phyloP scores from a whole-genome alignment of 495 filamentous ascomycete species.

The Pyronema omphalodes region DNA sequence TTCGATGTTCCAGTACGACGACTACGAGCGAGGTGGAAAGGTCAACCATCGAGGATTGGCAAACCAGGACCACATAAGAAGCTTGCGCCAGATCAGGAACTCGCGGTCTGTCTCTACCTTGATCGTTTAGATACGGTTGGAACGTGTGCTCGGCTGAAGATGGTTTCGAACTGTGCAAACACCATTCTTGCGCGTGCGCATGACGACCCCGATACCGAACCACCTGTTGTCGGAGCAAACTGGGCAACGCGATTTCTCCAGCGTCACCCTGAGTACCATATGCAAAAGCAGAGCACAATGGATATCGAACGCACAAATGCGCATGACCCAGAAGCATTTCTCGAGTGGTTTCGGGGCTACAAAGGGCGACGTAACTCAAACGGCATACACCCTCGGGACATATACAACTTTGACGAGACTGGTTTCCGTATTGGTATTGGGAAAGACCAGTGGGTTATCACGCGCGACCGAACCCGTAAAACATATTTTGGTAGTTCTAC shows the following conservation, averaged over 20 bases:
- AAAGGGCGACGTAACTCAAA: neutral
- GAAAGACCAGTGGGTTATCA: conserved; percentile 19
- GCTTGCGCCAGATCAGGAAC: conserved; percentile 5
- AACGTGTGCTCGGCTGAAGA: neutral
- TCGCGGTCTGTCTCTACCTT: conserved; percentile 9
- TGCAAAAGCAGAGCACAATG: conserved; percentile 3
- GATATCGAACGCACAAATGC: conserved; percentile 1
- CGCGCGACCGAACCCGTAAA: conserved; percentile 1
- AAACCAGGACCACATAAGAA: neutral
- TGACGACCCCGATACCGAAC: neutral
- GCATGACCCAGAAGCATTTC: conserved; percentile 5
- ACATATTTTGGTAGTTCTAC: conserved; percentile 1
- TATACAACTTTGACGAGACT: conserved; percentile 20
- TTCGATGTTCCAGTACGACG: neutral
- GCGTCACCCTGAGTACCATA: conserved; percentile 10
- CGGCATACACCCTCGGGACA: conserved; percentile 8
- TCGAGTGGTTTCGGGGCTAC: conserved; percentile 12
- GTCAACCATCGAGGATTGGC: neutral
- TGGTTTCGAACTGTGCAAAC: conserved; percentile 11
- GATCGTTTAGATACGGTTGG: conserved; percentile 8
- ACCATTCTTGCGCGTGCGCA: conserved; percentile 4
- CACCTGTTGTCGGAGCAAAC: neutral
- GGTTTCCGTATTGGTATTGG: conserved; percentile 18
- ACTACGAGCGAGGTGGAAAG: neutral
- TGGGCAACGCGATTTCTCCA: conserved; percentile 14